phyloP scores from a whole-genome alignment of 23 red algal species.

The Gracilaria domingensis region DNA sequence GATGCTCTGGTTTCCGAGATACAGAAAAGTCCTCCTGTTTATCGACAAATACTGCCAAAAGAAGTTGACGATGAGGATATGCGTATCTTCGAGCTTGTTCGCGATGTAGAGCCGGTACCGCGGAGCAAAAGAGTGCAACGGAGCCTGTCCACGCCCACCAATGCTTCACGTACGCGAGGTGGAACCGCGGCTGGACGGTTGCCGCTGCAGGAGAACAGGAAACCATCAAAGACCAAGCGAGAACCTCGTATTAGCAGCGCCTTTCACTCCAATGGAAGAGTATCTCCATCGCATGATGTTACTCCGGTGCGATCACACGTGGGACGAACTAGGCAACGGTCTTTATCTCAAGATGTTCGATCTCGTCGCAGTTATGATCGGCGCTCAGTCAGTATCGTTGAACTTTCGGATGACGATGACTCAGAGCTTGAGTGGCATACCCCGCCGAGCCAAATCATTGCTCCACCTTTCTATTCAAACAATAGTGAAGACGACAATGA shows the following conservation, averaged over 20 bases:
- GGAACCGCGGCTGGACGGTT: background rate
- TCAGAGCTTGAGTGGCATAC: slow-evolving; percentile 12
- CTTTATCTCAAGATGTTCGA: background rate
- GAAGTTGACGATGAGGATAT: background rate
- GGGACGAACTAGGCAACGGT: background rate
- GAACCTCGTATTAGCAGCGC: background rate
- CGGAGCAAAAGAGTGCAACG: background rate
- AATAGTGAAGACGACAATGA: background rate
- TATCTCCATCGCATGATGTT: background rate
- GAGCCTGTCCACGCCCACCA: background rate
- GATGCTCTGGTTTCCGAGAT: background rate
- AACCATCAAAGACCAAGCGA: background rate
- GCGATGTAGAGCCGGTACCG: background rate
- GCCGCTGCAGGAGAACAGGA: background rate
- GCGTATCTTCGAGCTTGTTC: background rate
- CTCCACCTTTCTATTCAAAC: background rate
- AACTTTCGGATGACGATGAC: background rate
- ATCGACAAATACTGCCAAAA: background rate
- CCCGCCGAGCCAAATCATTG: background rate
- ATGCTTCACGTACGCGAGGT: background rate
- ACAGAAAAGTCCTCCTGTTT: background rate
- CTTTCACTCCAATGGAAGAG: background rate
- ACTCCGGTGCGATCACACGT: background rate
- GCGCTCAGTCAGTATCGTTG: slow-evolving; percentile 7
- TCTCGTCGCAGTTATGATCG: background rate